Percentiles rank a stretch among this genome's conserved stretches.
Evolutionary conservation across 2,329 filamentous ascomycete genomes (phyloP).

Genomic region (Coccinonectria pachysandricola): DNA sequence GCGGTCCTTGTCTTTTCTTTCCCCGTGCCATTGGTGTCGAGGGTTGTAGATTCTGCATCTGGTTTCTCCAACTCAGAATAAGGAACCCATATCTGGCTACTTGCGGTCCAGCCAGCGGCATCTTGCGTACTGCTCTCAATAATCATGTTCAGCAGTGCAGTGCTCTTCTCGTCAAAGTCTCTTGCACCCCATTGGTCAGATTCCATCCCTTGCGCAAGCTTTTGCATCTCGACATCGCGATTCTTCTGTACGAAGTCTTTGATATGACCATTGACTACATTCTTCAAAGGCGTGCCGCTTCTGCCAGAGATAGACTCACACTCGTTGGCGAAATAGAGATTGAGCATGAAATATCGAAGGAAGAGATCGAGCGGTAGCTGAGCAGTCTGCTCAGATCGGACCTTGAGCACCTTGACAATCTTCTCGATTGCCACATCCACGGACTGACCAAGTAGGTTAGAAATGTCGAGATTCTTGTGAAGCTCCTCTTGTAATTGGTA

Average conservation of each 20-base stretch:
- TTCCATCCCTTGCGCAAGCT: conserved; percentile 67
- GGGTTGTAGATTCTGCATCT: conserved; percentile 21
- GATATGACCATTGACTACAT: conserved; percentile 71
- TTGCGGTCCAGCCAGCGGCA: conserved; percentile 54
- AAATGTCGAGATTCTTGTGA: conserved; percentile 65
- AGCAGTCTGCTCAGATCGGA: conserved; percentile 63
- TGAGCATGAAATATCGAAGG: conserved; percentile 72
- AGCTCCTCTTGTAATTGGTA: conserved; percentile 61
- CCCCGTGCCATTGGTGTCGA: conserved; percentile 36
- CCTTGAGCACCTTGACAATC: conserved; percentile 64
- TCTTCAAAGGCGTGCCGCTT: conserved; percentile 66
- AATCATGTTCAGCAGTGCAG: conserved; percentile 50
- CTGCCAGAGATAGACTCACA: conserved; percentile 77
- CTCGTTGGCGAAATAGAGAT: conserved; percentile 74
- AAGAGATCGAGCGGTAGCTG: conserved; percentile 60
- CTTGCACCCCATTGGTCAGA: conserved; percentile 70
- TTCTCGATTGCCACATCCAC: conserved; percentile 74
- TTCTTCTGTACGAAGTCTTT: conserved; percentile 66
- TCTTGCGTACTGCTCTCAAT: conserved; percentile 63
- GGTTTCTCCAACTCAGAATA: conserved; percentile 28
- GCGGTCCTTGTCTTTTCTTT: conserved; percentile 63
- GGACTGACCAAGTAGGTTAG: conserved; percentile 66
- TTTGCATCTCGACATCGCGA: conserved; percentile 62
- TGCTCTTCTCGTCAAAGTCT: conserved; percentile 59
- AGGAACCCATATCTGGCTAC: conserved; percentile 47